Base-by-base conservation (phyloP, 1,284 basidiomycete species). In the Apiotrichum brassicae region DNA sequence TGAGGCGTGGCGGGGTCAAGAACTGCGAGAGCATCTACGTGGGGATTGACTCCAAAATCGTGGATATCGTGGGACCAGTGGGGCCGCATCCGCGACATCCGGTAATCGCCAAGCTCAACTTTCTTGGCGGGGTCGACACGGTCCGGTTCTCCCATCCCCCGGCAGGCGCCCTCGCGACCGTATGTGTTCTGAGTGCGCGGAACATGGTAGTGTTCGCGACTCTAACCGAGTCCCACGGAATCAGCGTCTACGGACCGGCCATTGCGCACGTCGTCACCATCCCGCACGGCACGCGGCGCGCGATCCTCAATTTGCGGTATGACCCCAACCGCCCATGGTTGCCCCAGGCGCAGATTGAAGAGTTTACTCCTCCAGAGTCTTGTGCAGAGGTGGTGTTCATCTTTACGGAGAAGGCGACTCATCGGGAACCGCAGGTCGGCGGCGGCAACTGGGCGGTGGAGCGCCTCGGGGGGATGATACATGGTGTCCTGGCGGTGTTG, bases 281-380 rank as follows among this genome's bases (percentile, higher is more conserved):
- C 6, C 40, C 28, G 6, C 4, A 7, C 6, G 18, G 28, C 18
- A 30, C 26, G 18, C 25, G 14, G 13, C 40, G 40, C 40, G 26
- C 25, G 7, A 28, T 42, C 1, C 46, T 55, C 5, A 55, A 55
- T 23, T 19, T 55, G 3, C 45, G 49, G 12, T 55, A 48, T 39
- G 53, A 55, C 49, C 49, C 48, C 3, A 49, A 49, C 14, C 53
- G 53, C 3, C 20, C 33, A 7, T 55, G 53, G 53, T 41, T 55
- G 26, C 28, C 49, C 22, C 46, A 48, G 24, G 53, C 49, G 20
- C 20, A 22, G 18, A 28, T 55, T 6, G 28, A 34, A 33, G 48
- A 42, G 6, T 37, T 46, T n/a, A 13, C 12, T 9, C n/a, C 37
- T 18, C 53, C 53, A 13, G 3, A 14, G 13, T 13, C 8, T 3